Base-by-base conservation (phyloP, 1,139 yeast genomes). In the Eremothecium sinecaudum region DNA sequence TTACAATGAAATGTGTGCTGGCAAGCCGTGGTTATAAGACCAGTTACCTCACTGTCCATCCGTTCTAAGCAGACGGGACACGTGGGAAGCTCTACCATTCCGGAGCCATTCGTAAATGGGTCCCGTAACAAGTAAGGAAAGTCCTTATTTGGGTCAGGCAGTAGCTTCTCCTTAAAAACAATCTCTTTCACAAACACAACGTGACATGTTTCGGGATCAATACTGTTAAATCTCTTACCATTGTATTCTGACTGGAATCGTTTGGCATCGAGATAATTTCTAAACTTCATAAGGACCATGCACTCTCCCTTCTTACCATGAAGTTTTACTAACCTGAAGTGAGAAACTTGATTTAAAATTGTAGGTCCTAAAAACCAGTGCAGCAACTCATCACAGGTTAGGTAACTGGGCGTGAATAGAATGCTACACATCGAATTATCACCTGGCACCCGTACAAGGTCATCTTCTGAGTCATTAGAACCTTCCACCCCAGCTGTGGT, bases 1-100 rank as follows among this genome's bases (percentile, higher is more conserved):
- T 73, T 82, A 48, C 94, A 86, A 56, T 87, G 96, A 58, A 84
- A 87, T 0, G 95, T 84, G 53, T 87, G 96, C 53, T 83, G 95
- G 44, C 96, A 87, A 0, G 92, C 84, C 32, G 83, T 86, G 0
- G 96, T 87, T 9, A 86, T 62, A 11, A 87, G 61, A 0, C 97
- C 97, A 0, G 94, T 78, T 4, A 80, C 66, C 16, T 72, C 71
- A 2, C 90, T 68, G 54, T 87, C 97, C 80, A 87, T 78, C 43
- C 94, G 64, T 48, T 87, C 97, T 16, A 87, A 63, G 51, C 97
- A 87, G 0, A 87, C 96, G 0, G 96, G 95, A 50, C 97, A 87
- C 0, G 93, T 80, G 0, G 97, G 95, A 13, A 87, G 63, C 51
- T 87, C 96, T 14, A 71, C 61, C 23, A 34, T 13, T 68, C 48